phyloP scores from a whole-genome alignment of 495 filamentous ascomycete genomes.

The Cercophora newfieldiana region DNA sequence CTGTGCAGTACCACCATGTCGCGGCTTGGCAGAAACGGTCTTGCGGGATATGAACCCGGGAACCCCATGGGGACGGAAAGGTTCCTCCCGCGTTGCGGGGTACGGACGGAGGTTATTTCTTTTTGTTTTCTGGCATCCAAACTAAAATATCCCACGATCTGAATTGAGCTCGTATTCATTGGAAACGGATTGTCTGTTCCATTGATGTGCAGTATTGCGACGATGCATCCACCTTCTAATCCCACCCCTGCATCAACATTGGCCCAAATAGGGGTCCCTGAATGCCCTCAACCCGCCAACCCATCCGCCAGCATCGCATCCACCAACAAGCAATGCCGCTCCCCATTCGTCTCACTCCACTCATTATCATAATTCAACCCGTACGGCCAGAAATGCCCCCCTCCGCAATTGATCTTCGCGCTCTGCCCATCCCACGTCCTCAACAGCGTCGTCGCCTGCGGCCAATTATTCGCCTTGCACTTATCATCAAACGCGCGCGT shows the following conservation, averaged over 20 bases:
- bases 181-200: too few species aligned
- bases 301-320: conserved; percentile 43
- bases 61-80: background rate
- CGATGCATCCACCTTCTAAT: too few species aligned
- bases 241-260: too few species aligned
- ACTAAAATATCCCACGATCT: too few species aligned
- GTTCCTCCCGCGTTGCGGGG: background rate
- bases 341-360: conserved; percentile 42
- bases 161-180: background rate
- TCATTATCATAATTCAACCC: conserved; percentile 46
- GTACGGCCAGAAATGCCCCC: conserved; percentile 46
- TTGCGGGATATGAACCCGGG: background rate
- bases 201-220: background rate
- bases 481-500: conserved; percentile 37
- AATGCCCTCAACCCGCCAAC: conserved; percentile 20
- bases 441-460: conserved; percentile 38
- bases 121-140: background rate
- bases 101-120: background rate
- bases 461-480: conserved; percentile 41
- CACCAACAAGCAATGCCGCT: conserved; percentile 40
- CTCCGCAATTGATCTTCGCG: conserved; percentile 47
- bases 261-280: background rate
- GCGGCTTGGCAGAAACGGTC: background rate
- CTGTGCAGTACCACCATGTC: background rate
- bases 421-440: conserved; percentile 37